phyloP scores from a whole-genome alignment of 2,329 filamentous ascomycete genomes.

The Gremmenia infestans region DNA sequence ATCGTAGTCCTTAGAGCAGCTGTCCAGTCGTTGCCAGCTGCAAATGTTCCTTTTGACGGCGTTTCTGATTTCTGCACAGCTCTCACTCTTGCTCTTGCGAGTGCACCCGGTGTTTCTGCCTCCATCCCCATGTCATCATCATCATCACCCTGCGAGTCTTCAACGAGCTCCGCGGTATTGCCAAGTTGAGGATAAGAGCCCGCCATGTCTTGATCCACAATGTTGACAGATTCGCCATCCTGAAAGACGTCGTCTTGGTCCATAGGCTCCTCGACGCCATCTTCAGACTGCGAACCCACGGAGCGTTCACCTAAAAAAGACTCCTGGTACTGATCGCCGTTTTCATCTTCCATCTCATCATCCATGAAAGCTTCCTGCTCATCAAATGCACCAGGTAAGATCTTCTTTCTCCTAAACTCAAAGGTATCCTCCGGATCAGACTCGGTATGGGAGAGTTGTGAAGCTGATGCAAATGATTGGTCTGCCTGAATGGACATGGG shows the following conservation, averaged over 20 bases:
- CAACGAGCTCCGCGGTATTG: slow-evolving; percentile 70
- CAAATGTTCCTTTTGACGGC: slow-evolving; percentile 55
- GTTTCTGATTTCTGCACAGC: slow-evolving; percentile 56
- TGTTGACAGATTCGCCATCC: slow-evolving; percentile 73
- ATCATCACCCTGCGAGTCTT: slow-evolving; percentile 45
- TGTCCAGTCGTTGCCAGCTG: slow-evolving; percentile 77
- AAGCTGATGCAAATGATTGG: slow-evolving; percentile 33
- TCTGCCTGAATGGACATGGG: slow-evolving; percentile 29
- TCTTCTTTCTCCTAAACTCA: slow-evolving; percentile 32
- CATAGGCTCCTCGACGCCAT: slow-evolving; percentile 49
- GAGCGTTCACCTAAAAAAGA: slow-evolving; percentile 94
- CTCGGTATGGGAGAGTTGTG: slow-evolving; percentile 32
- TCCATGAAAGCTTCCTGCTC: slow-evolving; percentile 51
- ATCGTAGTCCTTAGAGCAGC: slow-evolving; percentile 91
- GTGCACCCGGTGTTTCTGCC: slow-evolving; percentile 52
- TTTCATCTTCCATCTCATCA: slow-evolving; percentile 43
- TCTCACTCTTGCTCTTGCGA: slow-evolving; percentile 59
- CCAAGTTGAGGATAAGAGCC: slow-evolving; percentile 69
- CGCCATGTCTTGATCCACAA: slow-evolving; percentile 67
- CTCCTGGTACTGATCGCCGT: slow-evolving; percentile 42
- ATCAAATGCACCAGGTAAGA: slow-evolving; percentile 78
- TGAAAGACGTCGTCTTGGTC: slow-evolving; percentile 61
- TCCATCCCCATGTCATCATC: slow-evolving; percentile 42
- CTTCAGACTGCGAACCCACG: slow-evolving; percentile 68
- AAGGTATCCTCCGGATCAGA: slow-evolving; percentile 33